Percentiles rank a stretch among this genome's conserved stretches.
phyloP scores from a whole-genome alignment of 2,329 filamentous ascomycete genomes.

The Botrytis elliptica region DNA sequence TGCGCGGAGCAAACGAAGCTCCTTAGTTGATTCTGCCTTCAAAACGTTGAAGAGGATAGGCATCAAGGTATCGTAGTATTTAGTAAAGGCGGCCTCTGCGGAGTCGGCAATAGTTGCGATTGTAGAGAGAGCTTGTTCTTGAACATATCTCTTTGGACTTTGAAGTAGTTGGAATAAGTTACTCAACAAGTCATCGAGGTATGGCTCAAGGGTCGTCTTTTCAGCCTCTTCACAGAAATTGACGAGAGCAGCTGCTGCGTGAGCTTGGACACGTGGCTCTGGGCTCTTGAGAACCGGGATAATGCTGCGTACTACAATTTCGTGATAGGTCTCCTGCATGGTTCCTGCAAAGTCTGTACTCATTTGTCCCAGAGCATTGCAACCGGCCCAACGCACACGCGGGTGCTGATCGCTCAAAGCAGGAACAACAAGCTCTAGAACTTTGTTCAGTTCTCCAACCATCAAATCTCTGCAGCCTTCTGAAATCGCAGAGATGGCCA shows the following conservation, averaged over 20 bases:
- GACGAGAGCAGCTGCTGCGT: conserved; percentile 94
- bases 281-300: conserved; percentile 88
- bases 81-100: conserved; percentile 88
- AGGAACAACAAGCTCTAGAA: conserved; percentile 91
- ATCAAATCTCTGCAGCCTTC: conserved; percentile 96
- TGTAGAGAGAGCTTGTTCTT: conserved; percentile 95
- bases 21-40: conserved; percentile 86
- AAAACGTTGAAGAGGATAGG: conserved; percentile 88
- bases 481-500: conserved; percentile 98
- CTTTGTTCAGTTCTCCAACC: conserved; percentile 90
- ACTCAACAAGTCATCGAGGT: conserved; percentile 81
- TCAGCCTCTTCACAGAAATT: conserved; percentile 99
- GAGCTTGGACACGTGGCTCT: conserved; percentile 92
- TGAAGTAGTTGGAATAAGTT: conserved; percentile 85
- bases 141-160: conserved; percentile 91
- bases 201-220: conserved; percentile 86
- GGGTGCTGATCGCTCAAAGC: conserved; percentile 87
- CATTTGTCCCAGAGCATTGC: conserved; percentile 99
- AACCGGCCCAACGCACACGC: conserved; percentile 93
- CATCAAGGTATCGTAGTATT: conserved; percentile 96
- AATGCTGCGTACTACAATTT: conserved; percentile 81
- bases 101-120: conserved; percentile 99
- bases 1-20: conserved; percentile 84
- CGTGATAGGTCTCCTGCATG: conserved; percentile 96
- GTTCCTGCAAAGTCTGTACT: conserved; percentile 97